Evolutionary conservation across 257 asterid genomes (phyloP).

Genomic region (Voacanga thouarsii): DNA sequence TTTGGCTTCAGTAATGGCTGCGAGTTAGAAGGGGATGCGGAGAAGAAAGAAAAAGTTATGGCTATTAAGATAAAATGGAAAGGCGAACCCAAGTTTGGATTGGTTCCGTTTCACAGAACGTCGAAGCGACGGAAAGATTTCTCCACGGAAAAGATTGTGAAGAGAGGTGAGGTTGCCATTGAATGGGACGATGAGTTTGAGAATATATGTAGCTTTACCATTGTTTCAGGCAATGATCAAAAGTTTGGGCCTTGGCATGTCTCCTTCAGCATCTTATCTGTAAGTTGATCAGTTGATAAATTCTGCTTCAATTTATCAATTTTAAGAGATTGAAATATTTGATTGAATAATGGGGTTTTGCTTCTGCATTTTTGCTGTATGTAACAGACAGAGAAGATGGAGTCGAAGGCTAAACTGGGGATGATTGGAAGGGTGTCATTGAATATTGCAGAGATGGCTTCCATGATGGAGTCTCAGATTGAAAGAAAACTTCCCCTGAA

Average conservation of each 20-base stretch:
- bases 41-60: constrained; percentile 19
- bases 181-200: constrained; percentile 55
- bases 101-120: constrained; percentile 36
- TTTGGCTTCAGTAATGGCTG: constrained; percentile 16
- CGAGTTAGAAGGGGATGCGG: not conserved
- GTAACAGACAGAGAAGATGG: constrained; percentile 40
- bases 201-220: constrained; percentile 47
- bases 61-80: constrained; percentile 59
- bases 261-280: constrained; percentile 36
- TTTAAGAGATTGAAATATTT: not conserved
- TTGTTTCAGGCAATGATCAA: constrained; percentile 24
- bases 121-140: constrained; percentile 33
- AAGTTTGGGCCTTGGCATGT: constrained; percentile 51
- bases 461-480: constrained; percentile 30
- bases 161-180: constrained; percentile 20
- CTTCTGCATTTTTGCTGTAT: not conserved
- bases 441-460: constrained; percentile 52
- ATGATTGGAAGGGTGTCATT: constrained; percentile 51
- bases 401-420: constrained; percentile 38
- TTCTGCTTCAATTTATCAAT: not conserved
- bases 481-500: constrained; percentile 48
- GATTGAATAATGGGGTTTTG: not conserved
- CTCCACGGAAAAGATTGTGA: constrained; percentile 29
- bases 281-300: constrained; percentile 19
- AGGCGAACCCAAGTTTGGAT: constrained; percentile 54